Base-by-base conservation (phyloP, 116 monocot species). In the Papilionanthe hybrid region DNA sequence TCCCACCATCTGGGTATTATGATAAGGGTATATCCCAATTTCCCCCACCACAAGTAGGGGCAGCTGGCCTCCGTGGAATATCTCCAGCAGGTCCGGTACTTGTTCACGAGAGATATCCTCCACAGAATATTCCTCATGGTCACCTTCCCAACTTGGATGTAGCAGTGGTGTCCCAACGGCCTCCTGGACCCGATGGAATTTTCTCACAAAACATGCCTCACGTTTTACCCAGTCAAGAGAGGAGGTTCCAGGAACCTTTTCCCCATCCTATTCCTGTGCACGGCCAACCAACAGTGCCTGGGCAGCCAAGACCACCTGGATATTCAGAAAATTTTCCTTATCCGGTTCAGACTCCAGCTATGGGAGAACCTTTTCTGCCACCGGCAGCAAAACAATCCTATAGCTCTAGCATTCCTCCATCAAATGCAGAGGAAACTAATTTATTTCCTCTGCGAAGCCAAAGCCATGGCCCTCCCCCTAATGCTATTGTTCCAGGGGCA, bases 141-240 rank as follows among this genome's bases (percentile, higher is more conserved):
- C 75, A 74, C 45, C 32, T 78, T 72, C 50, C 85, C 18, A 74
- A 78, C 78, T 82, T 86, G 78, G 82, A 84, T 47, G 30, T 47
- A 67, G 17, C 69, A 44, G 77, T 80, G 77, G 13, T 30, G 37
- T 75, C 85, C 15, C 89, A 84, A 37, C 86, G 82, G 49, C 81
- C 80, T 77, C 82, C 86, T 83, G 89, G 75, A 28, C 55, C 85
- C 43, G 86, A 90, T 65, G 58, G 42, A 44, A 80, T 81, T 42
- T 60, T 88, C 11, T 81, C 84, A 27, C 89, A 83, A 48, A 83
- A 81, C 29, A 84, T 88, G 78, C 58, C 77, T 47, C 77, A 79
- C 41, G 29, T 28, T 63, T 79, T 76, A 1, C 55, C 79, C 57
- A 72, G 25, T 23, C 86, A 72, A 45, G 87, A 83, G 25, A 73